These are phyloP conservation scores for Penicillium paxilli DNA, from an alignment of 495 filamentous ascomycete genomes.

Conservation along the genomic window DNA sequence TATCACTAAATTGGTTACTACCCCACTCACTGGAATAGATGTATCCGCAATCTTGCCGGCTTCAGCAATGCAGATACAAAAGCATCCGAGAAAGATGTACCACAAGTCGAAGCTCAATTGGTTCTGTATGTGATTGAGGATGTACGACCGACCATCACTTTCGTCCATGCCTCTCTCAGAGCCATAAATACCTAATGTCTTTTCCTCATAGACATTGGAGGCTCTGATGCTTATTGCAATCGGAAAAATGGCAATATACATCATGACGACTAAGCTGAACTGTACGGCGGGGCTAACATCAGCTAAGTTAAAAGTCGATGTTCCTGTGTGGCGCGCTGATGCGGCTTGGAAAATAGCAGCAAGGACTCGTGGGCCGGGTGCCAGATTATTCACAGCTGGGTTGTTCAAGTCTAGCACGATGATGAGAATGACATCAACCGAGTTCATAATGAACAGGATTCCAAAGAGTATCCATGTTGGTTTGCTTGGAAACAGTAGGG, in stretches of 20 bases:
- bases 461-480: constrained; percentile 66
- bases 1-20: not conserved
- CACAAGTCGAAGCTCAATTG: constrained; percentile 65
- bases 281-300: constrained; percentile 61
- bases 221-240: constrained; percentile 72
- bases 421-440: constrained; percentile 58
- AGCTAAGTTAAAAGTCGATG: constrained; percentile 55
- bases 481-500: constrained; percentile 57
- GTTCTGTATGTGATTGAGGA: constrained; percentile 57
- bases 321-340: constrained; percentile 60
- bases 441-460: constrained; percentile 56
- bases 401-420: constrained; percentile 55
- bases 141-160: constrained; percentile 36
- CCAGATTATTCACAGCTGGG: constrained; percentile 26
- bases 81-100: constrained; percentile 64
- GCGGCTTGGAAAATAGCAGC: constrained; percentile 61
- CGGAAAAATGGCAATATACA: constrained; percentile 75
- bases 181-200: constrained; percentile 66
- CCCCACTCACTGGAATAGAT: constrained; percentile 37
- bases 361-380: constrained; percentile 42
- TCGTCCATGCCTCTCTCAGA: constrained; percentile 47
- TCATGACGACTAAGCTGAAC: constrained; percentile 63
- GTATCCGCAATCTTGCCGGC: constrained; percentile 47
- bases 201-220: constrained; percentile 68
- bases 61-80: constrained; percentile 59